Evolutionary conservation across 2,329 filamentous ascomycete genomes (phyloP).

Genomic region (Acephala macrosclerotiorum): DNA sequence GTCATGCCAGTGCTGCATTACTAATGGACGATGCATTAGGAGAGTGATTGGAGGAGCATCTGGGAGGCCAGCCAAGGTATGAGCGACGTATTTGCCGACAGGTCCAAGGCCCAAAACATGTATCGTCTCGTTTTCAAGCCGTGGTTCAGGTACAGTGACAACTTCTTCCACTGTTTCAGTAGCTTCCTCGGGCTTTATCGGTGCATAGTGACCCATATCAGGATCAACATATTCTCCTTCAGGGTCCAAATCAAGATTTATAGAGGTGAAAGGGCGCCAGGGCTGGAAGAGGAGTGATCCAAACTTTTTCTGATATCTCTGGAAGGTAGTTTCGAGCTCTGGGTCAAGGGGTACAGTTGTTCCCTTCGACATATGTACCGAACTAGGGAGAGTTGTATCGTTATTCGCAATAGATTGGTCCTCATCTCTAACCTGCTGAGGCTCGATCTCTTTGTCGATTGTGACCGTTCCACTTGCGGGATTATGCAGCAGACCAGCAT

Average conservation of each 20-base stretch:
- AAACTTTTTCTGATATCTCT: not conserved
- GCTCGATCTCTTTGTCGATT: not conserved
- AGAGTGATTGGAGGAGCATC: constrained; percentile 70
- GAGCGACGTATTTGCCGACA: constrained; percentile 70
- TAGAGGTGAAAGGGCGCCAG: not conserved
- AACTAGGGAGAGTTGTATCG: too few relatives aligned
- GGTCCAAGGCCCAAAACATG: constrained; percentile 71
- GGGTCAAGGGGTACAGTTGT: not conserved
- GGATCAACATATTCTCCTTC: constrained; percentile 8
- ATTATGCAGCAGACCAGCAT: not conserved
- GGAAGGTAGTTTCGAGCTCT: not conserved
- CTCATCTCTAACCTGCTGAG: not conserved
- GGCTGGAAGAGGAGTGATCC: not conserved
- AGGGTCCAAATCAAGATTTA: constrained; percentile 4
- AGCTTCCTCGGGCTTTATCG: not conserved
- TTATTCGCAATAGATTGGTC: not conserved
- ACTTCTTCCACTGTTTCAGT: not conserved
- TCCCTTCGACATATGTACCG: too few relatives aligned
- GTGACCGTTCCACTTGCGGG: not conserved
- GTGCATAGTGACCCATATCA: not conserved
- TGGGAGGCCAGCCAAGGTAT: constrained; percentile 64
- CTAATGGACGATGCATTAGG: constrained; percentile 59
- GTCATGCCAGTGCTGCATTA: constrained; percentile 55
- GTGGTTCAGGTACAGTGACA: not conserved
- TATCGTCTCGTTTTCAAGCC: constrained; percentile 49